phyloP scores from a whole-genome alignment of 78 protist genomes.

The Protostelium mycophagum region DNA sequence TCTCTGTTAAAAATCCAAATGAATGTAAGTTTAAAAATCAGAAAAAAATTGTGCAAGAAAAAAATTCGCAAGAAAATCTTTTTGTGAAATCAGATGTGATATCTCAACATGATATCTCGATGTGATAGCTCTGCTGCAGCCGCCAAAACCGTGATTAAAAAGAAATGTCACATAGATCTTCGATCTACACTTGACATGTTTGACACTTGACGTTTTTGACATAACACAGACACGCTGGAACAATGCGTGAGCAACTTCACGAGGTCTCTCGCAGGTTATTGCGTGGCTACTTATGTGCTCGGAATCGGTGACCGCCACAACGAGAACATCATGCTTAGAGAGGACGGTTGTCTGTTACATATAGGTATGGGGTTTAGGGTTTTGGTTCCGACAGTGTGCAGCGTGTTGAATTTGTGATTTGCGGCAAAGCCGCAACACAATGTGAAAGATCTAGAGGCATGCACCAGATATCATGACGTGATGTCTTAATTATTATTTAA shows the following conservation, averaged over 20 bases:
- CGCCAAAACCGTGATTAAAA: no score
- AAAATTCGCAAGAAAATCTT: no score
- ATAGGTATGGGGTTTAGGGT: constrained; percentile 59
- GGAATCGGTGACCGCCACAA: constrained; percentile 93
- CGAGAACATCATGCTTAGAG: constrained; percentile 80
- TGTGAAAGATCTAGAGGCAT: no score
- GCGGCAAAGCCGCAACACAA: constrained; percentile 74
- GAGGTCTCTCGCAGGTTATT: constrained; percentile 62
- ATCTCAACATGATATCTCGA: no score
- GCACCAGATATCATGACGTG: not conserved
- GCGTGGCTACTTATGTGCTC: constrained; percentile 87
- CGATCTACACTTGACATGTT: no score
- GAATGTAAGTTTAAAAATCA: constrained; percentile 14
- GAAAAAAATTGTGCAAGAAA: not conserved
- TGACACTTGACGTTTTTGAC: no score
- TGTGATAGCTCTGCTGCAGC: no score
- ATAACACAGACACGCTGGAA: constrained; percentile 12
- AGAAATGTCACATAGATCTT: no score
- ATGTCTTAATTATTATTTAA: constrained; percentile 13
- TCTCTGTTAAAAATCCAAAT: constrained; percentile 40
- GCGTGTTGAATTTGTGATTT: no score
- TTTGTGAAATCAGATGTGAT: no score
- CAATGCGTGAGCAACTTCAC: not conserved
- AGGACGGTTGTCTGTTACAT: constrained; percentile 87
- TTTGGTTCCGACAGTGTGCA: no score